Conservation (phyloP, 768 basidiomycete species). For the Porphyrellus cyaneotinctus region DNA sequence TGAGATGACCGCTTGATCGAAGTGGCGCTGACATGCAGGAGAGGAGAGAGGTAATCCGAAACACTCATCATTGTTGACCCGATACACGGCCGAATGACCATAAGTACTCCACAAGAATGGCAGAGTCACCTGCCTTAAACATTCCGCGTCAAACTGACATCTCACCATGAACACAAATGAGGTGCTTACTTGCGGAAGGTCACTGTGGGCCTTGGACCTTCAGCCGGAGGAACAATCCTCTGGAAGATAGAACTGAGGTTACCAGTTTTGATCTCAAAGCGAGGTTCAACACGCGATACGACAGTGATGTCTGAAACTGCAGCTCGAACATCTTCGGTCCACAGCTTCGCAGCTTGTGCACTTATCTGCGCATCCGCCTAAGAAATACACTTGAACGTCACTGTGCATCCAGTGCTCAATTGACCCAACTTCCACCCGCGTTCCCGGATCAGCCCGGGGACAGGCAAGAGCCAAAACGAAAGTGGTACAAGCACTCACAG, state of each 20-base stretch:
- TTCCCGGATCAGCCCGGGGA: constrained; percentile 27
- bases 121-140: constrained; percentile 56
- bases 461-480: too few species aligned
- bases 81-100: constrained; percentile 54
- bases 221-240: neutral
- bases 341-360: constrained; percentile 22
- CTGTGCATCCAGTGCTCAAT: constrained; percentile 49
- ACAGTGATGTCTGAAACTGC: neutral
- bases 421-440: constrained; percentile 74
- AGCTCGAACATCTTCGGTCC: constrained; percentile 28
- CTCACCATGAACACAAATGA: neutral
- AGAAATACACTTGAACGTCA: constrained; percentile 50
- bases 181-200: constrained; percentile 52
- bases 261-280: neutral
- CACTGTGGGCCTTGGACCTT: constrained; percentile 30
- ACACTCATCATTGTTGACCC: constrained; percentile 52
- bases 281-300: neutral
- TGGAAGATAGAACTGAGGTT: constrained; percentile 12
- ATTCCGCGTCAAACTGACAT: neutral
- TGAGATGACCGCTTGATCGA: constrained; percentile 39
- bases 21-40: constrained; percentile 51
- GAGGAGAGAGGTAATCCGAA: too few species aligned
- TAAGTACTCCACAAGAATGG: constrained; percentile 64
- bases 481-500: constrained; percentile 33
- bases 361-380: constrained; percentile 38